Percentiles rank a stretch among this genome's conserved stretches.
Conservation (phyloP, 805 yeast species). For the Dipodascus albidus region DNA sequence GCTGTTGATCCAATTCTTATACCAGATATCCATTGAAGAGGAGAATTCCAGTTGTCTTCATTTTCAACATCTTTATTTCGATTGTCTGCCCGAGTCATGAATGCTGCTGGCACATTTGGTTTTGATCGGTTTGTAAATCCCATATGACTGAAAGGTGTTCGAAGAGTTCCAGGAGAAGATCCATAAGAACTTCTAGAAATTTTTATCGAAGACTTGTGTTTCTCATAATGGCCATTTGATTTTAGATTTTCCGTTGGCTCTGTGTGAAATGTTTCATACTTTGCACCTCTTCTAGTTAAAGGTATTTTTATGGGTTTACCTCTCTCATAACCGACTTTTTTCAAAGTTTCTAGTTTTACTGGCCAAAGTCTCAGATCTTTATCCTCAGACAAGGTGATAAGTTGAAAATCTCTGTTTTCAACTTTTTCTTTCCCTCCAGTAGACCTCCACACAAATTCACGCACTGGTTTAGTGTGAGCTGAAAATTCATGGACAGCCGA, state of each 20-base stretch:
- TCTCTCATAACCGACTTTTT: conserved; percentile 32
- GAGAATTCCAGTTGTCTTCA: conserved; percentile 34
- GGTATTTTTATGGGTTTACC: conserved; percentile 28
- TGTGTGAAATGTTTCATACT: conserved; percentile 37
- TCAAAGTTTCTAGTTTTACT: conserved; percentile 36
- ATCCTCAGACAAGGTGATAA: conserved; percentile 92
- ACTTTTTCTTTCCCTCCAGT: conserved; percentile 36
- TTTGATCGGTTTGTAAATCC: conserved; percentile 2
- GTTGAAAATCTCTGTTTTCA: conserved; percentile 74
- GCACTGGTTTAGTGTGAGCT: conserved; percentile 78
- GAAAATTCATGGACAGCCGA: conserved; percentile 50
- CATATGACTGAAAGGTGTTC: conserved; percentile 9
- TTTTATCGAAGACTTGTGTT: neutral
- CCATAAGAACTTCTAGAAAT: conserved; percentile 1
- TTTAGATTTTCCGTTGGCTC: conserved; percentile 32
- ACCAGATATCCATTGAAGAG: conserved; percentile 88
- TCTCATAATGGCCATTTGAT: neutral
- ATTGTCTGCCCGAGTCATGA: conserved; percentile 13
- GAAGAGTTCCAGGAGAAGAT: conserved; percentile 4
- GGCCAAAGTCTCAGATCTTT: conserved; percentile 81
- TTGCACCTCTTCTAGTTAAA: conserved; percentile 32
- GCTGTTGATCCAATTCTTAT: conserved; percentile 60
- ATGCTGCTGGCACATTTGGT: conserved; percentile 6
- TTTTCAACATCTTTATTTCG: conserved; percentile 19
- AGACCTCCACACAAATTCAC: conserved; percentile 81